These are phyloP conservation scores for Nicotiana sylvestris DNA, from an alignment of 257 asterid species.

Conservation along the genomic window DNA sequence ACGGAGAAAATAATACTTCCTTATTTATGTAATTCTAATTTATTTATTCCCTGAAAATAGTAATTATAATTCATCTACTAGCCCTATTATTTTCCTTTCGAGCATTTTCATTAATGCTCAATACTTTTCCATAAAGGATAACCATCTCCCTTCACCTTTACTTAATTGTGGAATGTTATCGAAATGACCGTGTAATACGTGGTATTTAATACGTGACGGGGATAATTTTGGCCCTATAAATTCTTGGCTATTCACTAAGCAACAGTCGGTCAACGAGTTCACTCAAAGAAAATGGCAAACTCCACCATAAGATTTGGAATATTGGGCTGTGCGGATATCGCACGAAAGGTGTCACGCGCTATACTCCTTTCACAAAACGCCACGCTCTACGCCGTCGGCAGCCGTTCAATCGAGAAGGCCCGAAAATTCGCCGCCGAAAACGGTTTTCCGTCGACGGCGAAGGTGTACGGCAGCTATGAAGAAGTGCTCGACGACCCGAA, in stretches of 20 bases:
- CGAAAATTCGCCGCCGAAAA: conserved; percentile 47
- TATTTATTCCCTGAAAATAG: too few relatives aligned
- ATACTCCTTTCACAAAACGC: conserved; percentile 49
- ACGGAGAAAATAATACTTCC: too few relatives aligned
- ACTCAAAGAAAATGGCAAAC: conserved; percentile 19
- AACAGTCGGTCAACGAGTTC: not conserved
- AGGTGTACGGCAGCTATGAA: conserved; percentile 59
- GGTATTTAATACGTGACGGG: not conserved
- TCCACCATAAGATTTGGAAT: conserved; percentile 48
- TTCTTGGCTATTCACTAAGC: not conserved
- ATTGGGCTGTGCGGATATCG: conserved; percentile 66
- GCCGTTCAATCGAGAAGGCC: conserved; percentile 65
- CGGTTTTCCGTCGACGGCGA: conserved; percentile 46
- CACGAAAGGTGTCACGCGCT: conserved; percentile 52
- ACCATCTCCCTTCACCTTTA: not conserved
- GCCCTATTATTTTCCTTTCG: too few relatives aligned
- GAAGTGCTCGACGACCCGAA: conserved; percentile 59
- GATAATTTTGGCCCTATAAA: not conserved
- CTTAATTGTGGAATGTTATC: too few relatives aligned
- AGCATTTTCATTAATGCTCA: not conserved
- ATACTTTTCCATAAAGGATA: not conserved
- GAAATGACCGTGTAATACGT: too few relatives aligned
- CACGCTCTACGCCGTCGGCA: conserved; percentile 53
- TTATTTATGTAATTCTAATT: too few relatives aligned
- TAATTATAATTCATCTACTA: too few relatives aligned